A percentile compares a stretch with the other conserved stretches of the same genome.
Conservation (phyloP, 257 asterid genomes). For the Parsonsia alboflavescens region DNA sequence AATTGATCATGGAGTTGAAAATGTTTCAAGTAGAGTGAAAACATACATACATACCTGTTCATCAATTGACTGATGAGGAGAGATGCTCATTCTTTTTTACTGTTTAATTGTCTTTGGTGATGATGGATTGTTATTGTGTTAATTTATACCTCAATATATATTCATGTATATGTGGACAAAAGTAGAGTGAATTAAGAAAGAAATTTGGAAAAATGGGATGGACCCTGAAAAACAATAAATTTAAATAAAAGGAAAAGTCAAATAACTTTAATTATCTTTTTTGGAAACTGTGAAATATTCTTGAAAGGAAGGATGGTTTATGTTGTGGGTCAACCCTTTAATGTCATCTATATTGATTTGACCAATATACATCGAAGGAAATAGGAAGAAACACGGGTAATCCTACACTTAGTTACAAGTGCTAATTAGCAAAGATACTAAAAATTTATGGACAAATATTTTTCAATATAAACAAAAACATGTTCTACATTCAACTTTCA, state of each 20-base stretch:
- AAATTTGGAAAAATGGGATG: background rate
- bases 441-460: no score
- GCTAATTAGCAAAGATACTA: no score
- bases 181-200: background rate
- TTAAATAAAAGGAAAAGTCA: background rate
- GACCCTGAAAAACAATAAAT: background rate
- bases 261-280: background rate
- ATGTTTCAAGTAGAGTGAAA: background rate
- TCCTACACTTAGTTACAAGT: no score
- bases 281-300: background rate
- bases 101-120: background rate
- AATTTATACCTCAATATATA: background rate
- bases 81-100: background rate
- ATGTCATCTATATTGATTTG: no score
- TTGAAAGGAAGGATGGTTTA: no score
- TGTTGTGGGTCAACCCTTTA: no score
- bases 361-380: no score
- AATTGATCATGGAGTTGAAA: no score
- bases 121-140: background rate
- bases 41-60: background rate
- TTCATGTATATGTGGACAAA: background rate
- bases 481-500: no score
- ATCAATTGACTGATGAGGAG: background rate
- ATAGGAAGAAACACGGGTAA: no score
- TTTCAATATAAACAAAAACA: no score